Evolutionary conservation across 2,329 filamentous ascomycete species (phyloP).

Genomic region (Fusarium secorum): DNA sequence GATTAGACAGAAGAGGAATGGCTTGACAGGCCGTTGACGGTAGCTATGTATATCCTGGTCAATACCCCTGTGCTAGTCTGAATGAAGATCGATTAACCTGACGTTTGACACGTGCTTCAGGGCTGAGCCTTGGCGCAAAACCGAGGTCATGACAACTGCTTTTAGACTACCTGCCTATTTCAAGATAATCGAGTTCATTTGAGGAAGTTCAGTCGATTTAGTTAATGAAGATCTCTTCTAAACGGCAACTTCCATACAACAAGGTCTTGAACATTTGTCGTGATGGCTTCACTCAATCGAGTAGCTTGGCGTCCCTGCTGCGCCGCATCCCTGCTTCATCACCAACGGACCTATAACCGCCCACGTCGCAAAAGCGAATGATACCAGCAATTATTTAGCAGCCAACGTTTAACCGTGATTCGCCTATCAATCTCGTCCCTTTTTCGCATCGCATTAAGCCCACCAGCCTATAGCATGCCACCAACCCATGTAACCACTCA

Average conservation of each 20-base stretch:
- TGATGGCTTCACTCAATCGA: neutral
- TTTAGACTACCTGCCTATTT: neutral
- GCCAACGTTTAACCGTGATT: neutral
- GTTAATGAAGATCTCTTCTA: neutral
- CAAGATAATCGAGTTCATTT: neutral
- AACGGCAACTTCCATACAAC: neutral
- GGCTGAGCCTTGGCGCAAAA: neutral
- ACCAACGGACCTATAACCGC: neutral
- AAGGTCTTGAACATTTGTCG: neutral
- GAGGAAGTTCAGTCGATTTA: neutral
- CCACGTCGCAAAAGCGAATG: neutral
- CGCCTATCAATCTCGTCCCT: neutral
- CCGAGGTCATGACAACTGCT: neutral
- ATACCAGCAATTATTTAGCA: neutral
- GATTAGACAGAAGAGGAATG: neutral
- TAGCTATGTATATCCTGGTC: neutral
- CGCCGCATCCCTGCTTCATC: neutral
- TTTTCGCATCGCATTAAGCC: neutral
- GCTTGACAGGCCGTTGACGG: neutral
- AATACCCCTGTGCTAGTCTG: neutral
- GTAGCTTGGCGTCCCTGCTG: neutral
- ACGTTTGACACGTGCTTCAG: neutral
- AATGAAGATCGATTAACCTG: neutral
- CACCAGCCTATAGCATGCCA: neutral
- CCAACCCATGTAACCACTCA: conserved; percentile 5